Conservation (phyloP, 78 protist genomes). For the Corallochytrium limacisporum region DNA sequence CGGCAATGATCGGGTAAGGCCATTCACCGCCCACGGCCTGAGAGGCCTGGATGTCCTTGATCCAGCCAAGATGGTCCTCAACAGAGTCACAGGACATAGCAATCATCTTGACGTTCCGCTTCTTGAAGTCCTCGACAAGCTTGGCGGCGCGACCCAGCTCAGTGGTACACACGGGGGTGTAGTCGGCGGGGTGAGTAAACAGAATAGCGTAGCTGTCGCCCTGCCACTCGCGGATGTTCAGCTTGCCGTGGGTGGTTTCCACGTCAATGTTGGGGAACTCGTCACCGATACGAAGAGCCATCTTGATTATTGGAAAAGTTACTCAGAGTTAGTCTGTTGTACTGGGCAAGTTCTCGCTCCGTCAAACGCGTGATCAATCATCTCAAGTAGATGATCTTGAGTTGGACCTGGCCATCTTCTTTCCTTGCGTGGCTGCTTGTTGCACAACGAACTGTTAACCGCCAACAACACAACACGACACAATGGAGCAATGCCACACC, state of each 20-base stretch:
- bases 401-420: too few species aligned
- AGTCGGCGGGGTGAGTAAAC: constrained; percentile 70
- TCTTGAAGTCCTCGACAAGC: constrained; percentile 29
- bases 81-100: constrained; percentile 41
- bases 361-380: too few species aligned
- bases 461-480: too few species aligned
- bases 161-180: constrained; percentile 68
- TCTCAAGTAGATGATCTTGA: too few species aligned
- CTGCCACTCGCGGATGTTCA: constrained; percentile 30
- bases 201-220: constrained; percentile 40
- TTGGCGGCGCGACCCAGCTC: constrained; percentile 62
- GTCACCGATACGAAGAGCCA: too few species aligned
- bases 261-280: constrained; percentile 34
- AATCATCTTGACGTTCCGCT: constrained; percentile 43
- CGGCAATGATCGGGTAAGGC: constrained; percentile 60
- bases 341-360: too few species aligned
- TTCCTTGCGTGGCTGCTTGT: too few species aligned
- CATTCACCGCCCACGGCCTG: background rate
- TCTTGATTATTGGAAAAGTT: too few species aligned
- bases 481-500: too few species aligned
- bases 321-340: too few species aligned
- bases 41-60: constrained; percentile 40
- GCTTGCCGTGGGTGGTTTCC: constrained; percentile 30
- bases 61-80: constrained; percentile 48
- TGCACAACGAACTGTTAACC: too few species aligned